These are phyloP conservation scores for Logfia minima DNA, from an alignment of 129 eudicot genomes.

Conservation along the genomic window DNA sequence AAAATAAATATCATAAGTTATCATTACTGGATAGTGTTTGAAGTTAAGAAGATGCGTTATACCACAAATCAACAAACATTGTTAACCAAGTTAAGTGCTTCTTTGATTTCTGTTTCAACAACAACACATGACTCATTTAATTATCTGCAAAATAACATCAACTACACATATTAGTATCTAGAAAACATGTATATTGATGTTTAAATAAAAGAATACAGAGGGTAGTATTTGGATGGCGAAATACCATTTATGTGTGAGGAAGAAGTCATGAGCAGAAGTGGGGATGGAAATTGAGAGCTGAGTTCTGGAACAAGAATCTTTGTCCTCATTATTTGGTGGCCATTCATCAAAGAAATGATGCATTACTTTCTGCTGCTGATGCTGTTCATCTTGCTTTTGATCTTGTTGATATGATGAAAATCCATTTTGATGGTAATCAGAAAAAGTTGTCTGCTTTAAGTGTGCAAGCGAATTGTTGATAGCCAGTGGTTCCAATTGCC, in stretches of 20 bases:
- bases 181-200: neutral
- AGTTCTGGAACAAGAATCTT: slow-evolving; percentile 50
- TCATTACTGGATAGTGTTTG: slow-evolving; percentile 24
- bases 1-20: slow-evolving; percentile 19
- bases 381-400: slow-evolving; percentile 26
- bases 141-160: slow-evolving; percentile 43
- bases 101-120: slow-evolving; percentile 34
- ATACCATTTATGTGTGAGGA: slow-evolving; percentile 58
- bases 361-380: slow-evolving; percentile 81
- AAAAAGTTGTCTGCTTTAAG: slow-evolving; percentile 45
- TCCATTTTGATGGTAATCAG: slow-evolving; percentile 39
- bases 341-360: slow-evolving; percentile 92
- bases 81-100: slow-evolving; percentile 30
- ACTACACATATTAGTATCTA: neutral
- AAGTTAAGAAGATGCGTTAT: slow-evolving; percentile 24
- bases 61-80: slow-evolving; percentile 24
- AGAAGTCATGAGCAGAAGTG: slow-evolving; percentile 67
- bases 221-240: no score
- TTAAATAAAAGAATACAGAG: no score
- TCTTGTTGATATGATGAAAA: slow-evolving; percentile 42
- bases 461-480: slow-evolving; percentile 30
- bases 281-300: slow-evolving; percentile 89
- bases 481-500: slow-evolving; percentile 61
- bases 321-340: slow-evolving; percentile 48
- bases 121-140: slow-evolving; percentile 24